Base-by-base conservation (phyloP, 495 filamentous ascomycete genomes). In the Aspergillus kassunensis region DNA sequence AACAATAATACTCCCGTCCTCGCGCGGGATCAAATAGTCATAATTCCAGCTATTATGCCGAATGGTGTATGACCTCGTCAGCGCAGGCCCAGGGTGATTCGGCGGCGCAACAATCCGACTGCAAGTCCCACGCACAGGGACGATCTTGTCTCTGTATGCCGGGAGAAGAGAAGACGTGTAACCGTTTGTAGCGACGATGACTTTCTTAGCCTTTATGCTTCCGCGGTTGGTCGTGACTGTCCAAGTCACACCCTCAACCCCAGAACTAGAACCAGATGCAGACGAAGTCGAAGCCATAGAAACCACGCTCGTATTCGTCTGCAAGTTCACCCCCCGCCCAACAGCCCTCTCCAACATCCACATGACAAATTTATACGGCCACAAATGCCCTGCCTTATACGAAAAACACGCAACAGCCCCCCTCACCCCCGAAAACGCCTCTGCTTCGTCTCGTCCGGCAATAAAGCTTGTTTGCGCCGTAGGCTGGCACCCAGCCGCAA, bases 311-410 rank as follows among this genome's bases (percentile, higher is more conserved):
- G 88, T 91, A 52, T 82, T 76, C 4, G 88, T 91, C 59, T 96
- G 90, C 2, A 95, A 73, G 62, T 93, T 93, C 40, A 91, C 80
- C 4, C 73, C 68, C 19, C 61, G 54, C 0, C 61, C 63, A 0
- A 93, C 64, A 0, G 83, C 71, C 0, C 69, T 68, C 56, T 85
- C 77, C 1, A 95, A 66, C 1, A 91, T 71, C 52, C 78, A 80
- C 7, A 83, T 67, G 8, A 93, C 81, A 19, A 91, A 78, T 65
- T 95, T 95, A 64, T 93, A 95, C 0, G 90, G 90, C 89, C 88
- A 95, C 5, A 83, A 61, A 29, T 71, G 69, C 0, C 67, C 78
- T 2, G 80, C 72, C 2, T 63, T 59, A 11, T 66, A 67, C 4
- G 55, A 56, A 37, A 71, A 66, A 11, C 71, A 77, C 0, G 75